Conservation (phyloP, 208 protist genomes). For the Wallacemonas collosoma region DNA sequence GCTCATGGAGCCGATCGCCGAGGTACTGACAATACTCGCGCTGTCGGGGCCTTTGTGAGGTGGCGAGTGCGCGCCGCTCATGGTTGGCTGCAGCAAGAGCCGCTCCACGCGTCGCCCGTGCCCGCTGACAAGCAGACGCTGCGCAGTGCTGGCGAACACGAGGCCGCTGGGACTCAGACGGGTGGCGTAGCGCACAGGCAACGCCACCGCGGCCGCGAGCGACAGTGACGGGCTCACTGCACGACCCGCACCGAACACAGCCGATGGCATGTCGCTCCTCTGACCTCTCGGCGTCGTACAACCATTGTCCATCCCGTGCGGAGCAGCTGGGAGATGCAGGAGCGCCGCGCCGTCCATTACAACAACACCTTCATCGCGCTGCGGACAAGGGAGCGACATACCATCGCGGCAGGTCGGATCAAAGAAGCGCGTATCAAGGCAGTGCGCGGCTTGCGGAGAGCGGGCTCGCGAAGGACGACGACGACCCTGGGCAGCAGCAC, state of each 20-base stretch:
- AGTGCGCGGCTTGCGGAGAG: conserved; percentile 26
- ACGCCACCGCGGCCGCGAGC: not conserved
- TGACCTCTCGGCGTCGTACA: too few relatives aligned
- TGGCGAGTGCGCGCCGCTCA: not conserved
- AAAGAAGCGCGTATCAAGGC: conserved; percentile 30
- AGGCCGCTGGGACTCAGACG: conserved; percentile 1
- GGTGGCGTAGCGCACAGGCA: not conserved
- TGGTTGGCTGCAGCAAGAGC: conserved; percentile 1
- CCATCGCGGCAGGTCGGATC: conserved; percentile 21
- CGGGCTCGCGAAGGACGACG: conserved; percentile 25
- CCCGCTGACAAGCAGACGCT: conserved; percentile 24
- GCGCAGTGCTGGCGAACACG: conserved; percentile 26
- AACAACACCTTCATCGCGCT: too few relatives aligned
- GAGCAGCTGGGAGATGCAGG: too few relatives aligned
- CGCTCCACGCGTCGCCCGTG: conserved; percentile 25
- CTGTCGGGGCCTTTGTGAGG: not conserved
- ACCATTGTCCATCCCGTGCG: too few relatives aligned
- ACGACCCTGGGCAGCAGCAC: too few relatives aligned
- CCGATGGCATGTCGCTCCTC: too few relatives aligned
- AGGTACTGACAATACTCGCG: conserved; percentile 25
- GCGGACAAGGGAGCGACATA: too few relatives aligned
- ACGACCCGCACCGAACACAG: not conserved
- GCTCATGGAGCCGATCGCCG: conserved; percentile 40
- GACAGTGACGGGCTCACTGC: not conserved
- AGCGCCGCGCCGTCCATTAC: too few relatives aligned